Base-by-base conservation (phyloP, 228 moss, liverwort and hornwort genomes). In the Sphagnum fallax region DNA sequence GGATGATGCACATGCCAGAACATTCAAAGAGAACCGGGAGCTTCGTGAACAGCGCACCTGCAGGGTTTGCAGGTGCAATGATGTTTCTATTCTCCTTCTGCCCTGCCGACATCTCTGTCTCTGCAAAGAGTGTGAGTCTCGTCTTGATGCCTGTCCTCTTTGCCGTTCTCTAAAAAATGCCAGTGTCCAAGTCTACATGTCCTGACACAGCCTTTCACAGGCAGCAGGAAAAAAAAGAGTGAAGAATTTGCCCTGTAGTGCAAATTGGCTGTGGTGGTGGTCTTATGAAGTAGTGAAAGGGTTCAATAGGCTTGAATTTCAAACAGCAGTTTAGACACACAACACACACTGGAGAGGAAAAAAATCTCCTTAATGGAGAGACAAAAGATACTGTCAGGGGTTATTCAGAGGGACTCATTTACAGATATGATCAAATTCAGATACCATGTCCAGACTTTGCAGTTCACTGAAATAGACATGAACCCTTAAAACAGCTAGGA, bases 111-210 rank as follows among this genome's bases (percentile, higher is more conserved):
- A 89, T 74, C 77, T 89, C 0, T 89, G 89, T 73, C 77, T 85
- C 0, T 89, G 89, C 74, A 89, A 89, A 72, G 89, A 89, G 49
- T 89, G 89, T 67, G 89, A 89, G 69, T 69, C 73, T 8, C 79
- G 80, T 10, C 74, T 81, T 5, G 74, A 82, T 16, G 80, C 76
- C 5, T 89, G 89, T 70, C 89, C 89, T 0, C 71, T 89, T 0
- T 89, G 89, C 77, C 83, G 76, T 52, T 69, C 76, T 8, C 77
- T 79, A 47, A 89, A 89, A 75, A 85, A 79, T 60, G 89, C 81
- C 32, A 89, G 89, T n/a, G 85, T 89, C 0, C 89, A 81, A 70
- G 89, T 89, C 52, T 85, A 85, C 75, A 89, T 85, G 85, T 83
- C 80, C 50, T 88, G 78, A 86, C 69, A 4, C 32, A 32, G 47